Percentiles rank a stretch among this genome's conserved stretches.
phyloP scores from a whole-genome alignment of 2,329 filamentous ascomycete species.

The Ustilaginoidea virens region DNA sequence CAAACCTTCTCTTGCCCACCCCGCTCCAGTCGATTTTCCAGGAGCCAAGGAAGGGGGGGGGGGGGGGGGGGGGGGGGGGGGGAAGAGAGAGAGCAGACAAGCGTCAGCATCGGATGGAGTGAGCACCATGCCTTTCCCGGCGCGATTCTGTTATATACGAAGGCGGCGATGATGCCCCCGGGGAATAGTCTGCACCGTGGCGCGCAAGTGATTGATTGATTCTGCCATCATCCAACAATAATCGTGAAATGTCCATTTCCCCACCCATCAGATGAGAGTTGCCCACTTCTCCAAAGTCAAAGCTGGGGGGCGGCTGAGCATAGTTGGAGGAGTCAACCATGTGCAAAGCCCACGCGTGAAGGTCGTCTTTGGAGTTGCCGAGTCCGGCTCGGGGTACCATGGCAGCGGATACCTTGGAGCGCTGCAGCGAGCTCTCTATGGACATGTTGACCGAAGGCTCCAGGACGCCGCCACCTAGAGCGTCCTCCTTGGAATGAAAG shows the following conservation, averaged over 20 bases:
- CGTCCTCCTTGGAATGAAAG: constrained; percentile 27
- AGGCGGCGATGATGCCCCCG: constrained; percentile 11
- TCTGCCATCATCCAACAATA: constrained; percentile 39
- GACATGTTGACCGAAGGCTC: constrained; percentile 36
- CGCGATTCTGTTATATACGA: constrained; percentile 7
- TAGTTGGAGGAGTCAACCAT: constrained; percentile 16
- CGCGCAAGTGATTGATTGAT: constrained; percentile 11
- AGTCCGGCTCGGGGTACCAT: constrained; percentile 25
- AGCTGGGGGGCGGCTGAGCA: constrained; percentile 12
- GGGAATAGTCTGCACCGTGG: constrained; percentile 12
- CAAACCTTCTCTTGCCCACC: no score
- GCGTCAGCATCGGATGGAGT: constrained; percentile 8
- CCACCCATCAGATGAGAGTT: constrained; percentile 26
- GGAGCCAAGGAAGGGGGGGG: no score
- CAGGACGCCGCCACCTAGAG: constrained; percentile 25
- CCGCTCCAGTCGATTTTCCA: no score
- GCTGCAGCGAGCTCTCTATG: constrained; percentile 29
- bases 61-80: no score
- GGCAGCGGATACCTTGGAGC: constrained; percentile 20
- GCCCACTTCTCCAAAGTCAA: constrained; percentile 29
- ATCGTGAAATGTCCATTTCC: constrained; percentile 47
- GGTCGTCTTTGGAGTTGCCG: constrained; percentile 30
- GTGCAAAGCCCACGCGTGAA: constrained; percentile 26
- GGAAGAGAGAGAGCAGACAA: no score
- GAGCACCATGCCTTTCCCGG: constrained; percentile 8